phyloP scores from a whole-genome alignment of 805 yeast species.

The Hanseniaspora vineae region DNA sequence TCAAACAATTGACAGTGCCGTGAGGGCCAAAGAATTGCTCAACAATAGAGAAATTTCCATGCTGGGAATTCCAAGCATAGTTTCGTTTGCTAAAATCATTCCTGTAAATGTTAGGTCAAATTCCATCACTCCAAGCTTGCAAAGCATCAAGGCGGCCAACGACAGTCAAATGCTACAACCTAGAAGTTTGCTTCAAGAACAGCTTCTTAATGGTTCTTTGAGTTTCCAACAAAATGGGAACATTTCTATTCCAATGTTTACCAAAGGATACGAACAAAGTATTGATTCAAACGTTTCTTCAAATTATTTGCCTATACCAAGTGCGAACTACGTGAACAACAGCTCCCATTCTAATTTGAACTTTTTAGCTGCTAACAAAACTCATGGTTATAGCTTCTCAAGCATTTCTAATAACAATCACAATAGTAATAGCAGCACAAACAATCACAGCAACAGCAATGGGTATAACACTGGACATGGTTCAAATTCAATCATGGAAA shows the following conservation, averaged over 20 bases:
- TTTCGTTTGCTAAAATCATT: slow-evolving; percentile 71
- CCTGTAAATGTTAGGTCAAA: slow-evolving; percentile 16
- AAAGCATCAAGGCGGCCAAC: slow-evolving; percentile 1
- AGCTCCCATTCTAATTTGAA: slow-evolving; percentile 5
- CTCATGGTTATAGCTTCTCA: not conserved
- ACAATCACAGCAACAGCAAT: not conserved
- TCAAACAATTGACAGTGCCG: slow-evolving; percentile 57
- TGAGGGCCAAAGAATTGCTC: slow-evolving; percentile 62
- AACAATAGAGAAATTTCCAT: slow-evolving; percentile 68
- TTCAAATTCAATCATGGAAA: slow-evolving; percentile 10
- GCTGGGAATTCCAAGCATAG: slow-evolving; percentile 63
- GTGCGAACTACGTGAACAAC: not conserved
- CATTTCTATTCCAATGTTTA: slow-evolving; percentile 20
- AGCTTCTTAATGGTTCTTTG: slow-evolving; percentile 21
- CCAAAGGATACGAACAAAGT: slow-evolving; percentile 4
- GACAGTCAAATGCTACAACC: slow-evolving; percentile 6
- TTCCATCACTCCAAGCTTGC: slow-evolving; percentile 2
- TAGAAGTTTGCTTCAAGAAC: slow-evolving; percentile 22
- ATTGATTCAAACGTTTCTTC: not conserved
- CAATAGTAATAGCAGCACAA: not conserved
- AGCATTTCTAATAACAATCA: not conserved
- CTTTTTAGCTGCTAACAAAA: slow-evolving; percentile 3
- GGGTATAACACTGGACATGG: slow-evolving; percentile 1
- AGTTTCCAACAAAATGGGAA: slow-evolving; percentile 22
- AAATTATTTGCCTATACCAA: no score